phyloP scores from a whole-genome alignment of 257 asterid genomes.

The Solanum microdontum region DNA sequence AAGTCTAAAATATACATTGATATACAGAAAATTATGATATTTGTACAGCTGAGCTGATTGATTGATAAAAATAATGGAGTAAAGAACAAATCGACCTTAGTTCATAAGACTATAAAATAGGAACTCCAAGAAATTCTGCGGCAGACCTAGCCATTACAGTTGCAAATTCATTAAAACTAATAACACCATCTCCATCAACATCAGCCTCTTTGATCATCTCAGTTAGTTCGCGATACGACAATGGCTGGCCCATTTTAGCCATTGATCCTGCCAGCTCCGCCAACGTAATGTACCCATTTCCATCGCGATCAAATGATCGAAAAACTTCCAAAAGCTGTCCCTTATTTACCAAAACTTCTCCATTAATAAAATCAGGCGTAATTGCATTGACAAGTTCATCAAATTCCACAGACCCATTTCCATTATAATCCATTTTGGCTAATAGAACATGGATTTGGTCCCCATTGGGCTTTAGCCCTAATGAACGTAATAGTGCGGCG shows the following conservation, averaged over 20 bases:
- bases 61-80: not conserved
- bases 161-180: conserved; percentile 67
- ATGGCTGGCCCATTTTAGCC: conserved; percentile 91
- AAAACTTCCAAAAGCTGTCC: conserved; percentile 67
- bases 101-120: conserved; percentile 9
- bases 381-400: conserved; percentile 61
- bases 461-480: conserved; percentile 68
- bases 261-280: conserved; percentile 82
- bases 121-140: conserved; percentile 41
- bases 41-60: not conserved
- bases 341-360: conserved; percentile 46
- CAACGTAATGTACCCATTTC: conserved; percentile 75
- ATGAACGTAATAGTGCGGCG: conserved; percentile 75
- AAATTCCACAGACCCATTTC: conserved; percentile 80
- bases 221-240: conserved; percentile 66
- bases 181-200: conserved; percentile 77
- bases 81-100: not conserved
- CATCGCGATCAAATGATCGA: conserved; percentile 70
- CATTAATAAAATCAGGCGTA: conserved; percentile 46
- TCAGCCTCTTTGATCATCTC: conserved; percentile 87
- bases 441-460: conserved; percentile 62
- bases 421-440: conserved; percentile 64
- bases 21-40: not conserved
- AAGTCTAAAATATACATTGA: not conserved
- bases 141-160: conserved; percentile 68